Evolutionary conservation across 2,329 filamentous ascomycete genomes (phyloP).

Genomic region (Pseudogymnoascus sp.): DNA sequence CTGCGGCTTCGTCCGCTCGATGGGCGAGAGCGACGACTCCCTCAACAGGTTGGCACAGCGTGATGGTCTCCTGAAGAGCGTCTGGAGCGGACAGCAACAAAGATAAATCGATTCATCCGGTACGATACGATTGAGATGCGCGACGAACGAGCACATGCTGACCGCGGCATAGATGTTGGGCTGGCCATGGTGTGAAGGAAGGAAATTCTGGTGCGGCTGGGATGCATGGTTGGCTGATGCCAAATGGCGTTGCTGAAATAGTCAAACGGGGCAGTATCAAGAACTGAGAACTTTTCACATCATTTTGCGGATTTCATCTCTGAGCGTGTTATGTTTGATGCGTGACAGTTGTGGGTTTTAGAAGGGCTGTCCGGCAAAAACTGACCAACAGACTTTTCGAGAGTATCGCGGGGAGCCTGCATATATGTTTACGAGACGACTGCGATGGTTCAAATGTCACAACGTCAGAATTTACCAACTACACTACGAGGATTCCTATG

Average conservation of each 20-base stretch:
- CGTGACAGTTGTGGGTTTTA: slow-evolving; percentile 23
- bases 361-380: slow-evolving; percentile 28
- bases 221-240: slow-evolving; percentile 19
- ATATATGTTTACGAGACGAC: background rate
- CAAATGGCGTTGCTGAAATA: slow-evolving; percentile 28
- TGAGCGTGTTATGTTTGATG: slow-evolving; percentile 19
- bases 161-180: slow-evolving; percentile 8
- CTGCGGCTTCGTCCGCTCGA: slow-evolving; percentile 93
- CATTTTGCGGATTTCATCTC: slow-evolving; percentile 12
- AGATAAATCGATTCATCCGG: slow-evolving; percentile 28
- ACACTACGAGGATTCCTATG: background rate
- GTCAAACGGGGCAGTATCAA: slow-evolving; percentile 24
- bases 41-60: slow-evolving; percentile 93
- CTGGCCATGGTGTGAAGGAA: slow-evolving; percentile 10
- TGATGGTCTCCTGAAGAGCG: slow-evolving; percentile 93
- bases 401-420: background rate
- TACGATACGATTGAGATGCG: slow-evolving; percentile 17
- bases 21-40: slow-evolving; percentile 96
- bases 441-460: background rate
- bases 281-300: slow-evolving; percentile 27
- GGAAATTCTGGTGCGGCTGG: slow-evolving; percentile 12
- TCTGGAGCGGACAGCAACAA: slow-evolving; percentile 63
- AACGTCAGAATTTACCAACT: background rate
- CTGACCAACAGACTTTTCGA: background rate
- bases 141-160: slow-evolving; percentile 1